Percentiles rank a stretch among this genome's conserved stretches.
phyloP scores from a whole-genome alignment of 2,329 filamentous ascomycete genomes.

The Sporothrix phasma region DNA sequence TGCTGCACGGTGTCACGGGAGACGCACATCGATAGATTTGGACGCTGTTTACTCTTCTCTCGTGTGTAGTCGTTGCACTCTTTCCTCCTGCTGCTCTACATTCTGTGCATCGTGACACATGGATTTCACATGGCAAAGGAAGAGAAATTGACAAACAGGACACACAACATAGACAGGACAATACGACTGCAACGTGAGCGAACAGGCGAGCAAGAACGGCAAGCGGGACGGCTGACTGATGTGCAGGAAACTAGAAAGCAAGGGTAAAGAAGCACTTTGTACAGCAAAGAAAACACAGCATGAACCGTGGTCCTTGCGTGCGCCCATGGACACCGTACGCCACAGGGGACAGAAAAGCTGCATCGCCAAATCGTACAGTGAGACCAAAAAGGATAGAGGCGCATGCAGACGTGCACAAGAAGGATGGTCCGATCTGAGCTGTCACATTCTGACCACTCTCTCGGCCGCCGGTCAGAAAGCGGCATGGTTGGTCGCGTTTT shows the following conservation, averaged over 20 bases:
- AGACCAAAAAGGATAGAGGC: background rate
- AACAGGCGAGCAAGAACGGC: background rate
- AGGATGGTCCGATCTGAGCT: background rate
- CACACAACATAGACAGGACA: background rate
- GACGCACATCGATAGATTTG: background rate
- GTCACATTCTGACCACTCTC: background rate
- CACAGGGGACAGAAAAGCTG: background rate
- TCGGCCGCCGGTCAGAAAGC: background rate
- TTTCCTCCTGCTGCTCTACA: background rate
- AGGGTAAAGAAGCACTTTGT: background rate
- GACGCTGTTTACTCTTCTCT: background rate
- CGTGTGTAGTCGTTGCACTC: too few species aligned
- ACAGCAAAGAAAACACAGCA: background rate
- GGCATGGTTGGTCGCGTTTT: background rate
- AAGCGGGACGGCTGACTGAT: background rate
- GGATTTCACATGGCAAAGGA: constrained; percentile 6
- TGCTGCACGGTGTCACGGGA: background rate
- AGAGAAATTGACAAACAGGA: background rate
- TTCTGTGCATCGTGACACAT: constrained; percentile 5
- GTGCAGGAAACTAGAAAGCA: too few species aligned
- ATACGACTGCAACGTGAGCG: background rate
- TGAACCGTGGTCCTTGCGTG: background rate
- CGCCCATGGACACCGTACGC: background rate
- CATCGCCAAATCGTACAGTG: background rate
- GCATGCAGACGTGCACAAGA: background rate